Base-by-base conservation (phyloP, 78 protist genomes). In the Emiliania huxleyi region DNA sequence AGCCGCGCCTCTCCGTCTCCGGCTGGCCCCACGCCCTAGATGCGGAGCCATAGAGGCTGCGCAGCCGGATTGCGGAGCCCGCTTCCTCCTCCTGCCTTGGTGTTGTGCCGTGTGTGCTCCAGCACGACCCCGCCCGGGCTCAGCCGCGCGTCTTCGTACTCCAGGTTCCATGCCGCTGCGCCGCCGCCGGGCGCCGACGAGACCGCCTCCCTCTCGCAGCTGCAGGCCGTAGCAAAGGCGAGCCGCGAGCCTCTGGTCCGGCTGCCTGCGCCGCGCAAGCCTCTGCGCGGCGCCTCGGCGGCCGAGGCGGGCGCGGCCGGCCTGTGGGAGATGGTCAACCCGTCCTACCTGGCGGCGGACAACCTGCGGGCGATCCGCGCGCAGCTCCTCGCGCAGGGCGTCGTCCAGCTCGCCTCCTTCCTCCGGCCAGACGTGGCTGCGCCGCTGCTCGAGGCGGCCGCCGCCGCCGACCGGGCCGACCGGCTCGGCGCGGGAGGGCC, bases 131-230 rank as follows among this genome's bases (percentile, higher is more conserved):
- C n/a, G n/a, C n/a, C n/a, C n/a, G n/a, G n/a, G n/a, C n/a, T n/a
- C n/a, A n/a, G n/a, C n/a, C n/a, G n/a, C n/a, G n/a, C n/a, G n/a
- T n/a, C n/a, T n/a, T n/a, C n/a, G n/a, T n/a, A n/a, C n/a, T n/a
- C n/a, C 0, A 91, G 95, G 95, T 94, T 92, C 92, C 95, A 94
- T 81, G 49, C 84, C 37, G 45, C 79, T 35, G 0, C 38, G 81
- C 87, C 71, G 5, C 46, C 83, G 22, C 44, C 22, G 42, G 49
- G 35, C 55, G 88, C 52, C 23, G 62, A 69, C 55, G 0, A 49
- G 69, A 2, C 2, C 89, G 89, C 90, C 22, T 79, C 93, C 62
- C 75, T 91, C 87, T 43, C 69, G 49, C 48, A 85, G 62, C 71
- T 91, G 22, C 5, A 79, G 55, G 15, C 62, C 62, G 62, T 52